A percentile compares a stretch with the other conserved stretches of the same genome.
These are phyloP conservation scores for Blastobotrys malaysiensis DNA, from an alignment of 1,139 yeast genomes.

Conservation along the genomic window DNA sequence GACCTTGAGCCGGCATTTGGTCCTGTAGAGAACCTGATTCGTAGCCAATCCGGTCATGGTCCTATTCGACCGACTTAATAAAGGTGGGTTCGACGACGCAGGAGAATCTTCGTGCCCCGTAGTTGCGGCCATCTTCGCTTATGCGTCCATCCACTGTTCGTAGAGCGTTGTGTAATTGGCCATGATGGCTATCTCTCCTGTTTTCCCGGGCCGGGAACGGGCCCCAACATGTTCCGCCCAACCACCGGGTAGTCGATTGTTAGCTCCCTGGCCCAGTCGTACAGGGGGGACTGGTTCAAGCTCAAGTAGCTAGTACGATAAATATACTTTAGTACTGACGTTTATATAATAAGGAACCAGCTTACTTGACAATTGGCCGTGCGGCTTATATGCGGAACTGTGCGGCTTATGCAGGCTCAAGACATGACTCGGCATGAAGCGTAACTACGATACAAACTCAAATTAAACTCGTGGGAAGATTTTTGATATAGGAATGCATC, in stretches of 20 bases:
- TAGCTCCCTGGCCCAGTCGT: too few species aligned
- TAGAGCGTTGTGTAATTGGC: neutral
- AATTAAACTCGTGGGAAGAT: neutral
- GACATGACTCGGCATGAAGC: neutral
- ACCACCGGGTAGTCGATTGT: too few species aligned
- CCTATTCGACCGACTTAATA: neutral
- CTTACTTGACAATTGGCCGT: too few species aligned
- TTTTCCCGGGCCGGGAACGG: neutral
- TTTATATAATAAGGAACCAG: too few species aligned
- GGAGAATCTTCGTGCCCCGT: neutral
- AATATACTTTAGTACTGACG: too few species aligned
- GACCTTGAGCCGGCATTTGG: slow-evolving; percentile 42
- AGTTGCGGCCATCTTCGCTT: neutral
- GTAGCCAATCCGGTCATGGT: neutral
- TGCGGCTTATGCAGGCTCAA: neutral
- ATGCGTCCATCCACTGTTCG: neutral
- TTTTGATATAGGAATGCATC: too few species aligned
- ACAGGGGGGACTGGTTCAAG: too few species aligned
- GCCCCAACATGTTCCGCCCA: too few species aligned
- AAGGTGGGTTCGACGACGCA: neutral
- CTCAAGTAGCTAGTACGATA: too few species aligned
- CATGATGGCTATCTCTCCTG: neutral
- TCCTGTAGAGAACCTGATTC: slow-evolving; percentile 34
- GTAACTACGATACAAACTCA: neutral
- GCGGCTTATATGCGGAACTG: neutral